Evolutionary conservation across 2,329 filamentous ascomycete genomes (phyloP).

Genomic region (Aspergillus novoparasiticus): DNA sequence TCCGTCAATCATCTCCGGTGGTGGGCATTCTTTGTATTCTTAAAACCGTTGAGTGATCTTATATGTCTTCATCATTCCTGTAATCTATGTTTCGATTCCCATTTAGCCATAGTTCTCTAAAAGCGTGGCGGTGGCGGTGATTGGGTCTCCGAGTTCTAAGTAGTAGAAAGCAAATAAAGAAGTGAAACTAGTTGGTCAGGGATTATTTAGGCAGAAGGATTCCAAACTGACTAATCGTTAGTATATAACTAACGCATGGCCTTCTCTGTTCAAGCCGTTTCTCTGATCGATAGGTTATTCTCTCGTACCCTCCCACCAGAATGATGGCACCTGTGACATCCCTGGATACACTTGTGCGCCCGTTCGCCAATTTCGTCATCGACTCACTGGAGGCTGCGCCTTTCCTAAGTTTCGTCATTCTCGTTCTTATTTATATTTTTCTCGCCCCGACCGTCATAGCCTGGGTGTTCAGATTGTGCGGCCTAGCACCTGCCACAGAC

Average conservation of each 20-base stretch:
- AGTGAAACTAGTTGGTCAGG: too few species aligned
- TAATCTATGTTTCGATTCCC: too few species aligned
- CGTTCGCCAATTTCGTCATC: neutral
- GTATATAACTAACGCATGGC: neutral
- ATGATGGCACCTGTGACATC: neutral
- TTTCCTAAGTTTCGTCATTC: neutral
- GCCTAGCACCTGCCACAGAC: neutral
- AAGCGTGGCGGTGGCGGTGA: too few species aligned
- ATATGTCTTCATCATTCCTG: too few species aligned
- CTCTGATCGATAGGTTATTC: neutral
- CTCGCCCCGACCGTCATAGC: neutral
- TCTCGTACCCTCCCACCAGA: neutral
- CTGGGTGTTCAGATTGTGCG: neutral
- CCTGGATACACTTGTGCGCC: neutral
- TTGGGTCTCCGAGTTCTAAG: neutral
- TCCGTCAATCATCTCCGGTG: too few species aligned
- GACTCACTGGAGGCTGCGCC: neutral
- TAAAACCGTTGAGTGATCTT: too few species aligned
- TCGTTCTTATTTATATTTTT: neutral
- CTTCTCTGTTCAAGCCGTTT: neutral
- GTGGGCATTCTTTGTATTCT: too few species aligned
- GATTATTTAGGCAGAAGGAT: neutral
- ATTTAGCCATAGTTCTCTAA: too few species aligned
- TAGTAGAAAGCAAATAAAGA: too few species aligned
- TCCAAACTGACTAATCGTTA: neutral